phyloP scores from a whole-genome alignment of 345 rosid genomes.

The Eucalyptus regnans region DNA sequence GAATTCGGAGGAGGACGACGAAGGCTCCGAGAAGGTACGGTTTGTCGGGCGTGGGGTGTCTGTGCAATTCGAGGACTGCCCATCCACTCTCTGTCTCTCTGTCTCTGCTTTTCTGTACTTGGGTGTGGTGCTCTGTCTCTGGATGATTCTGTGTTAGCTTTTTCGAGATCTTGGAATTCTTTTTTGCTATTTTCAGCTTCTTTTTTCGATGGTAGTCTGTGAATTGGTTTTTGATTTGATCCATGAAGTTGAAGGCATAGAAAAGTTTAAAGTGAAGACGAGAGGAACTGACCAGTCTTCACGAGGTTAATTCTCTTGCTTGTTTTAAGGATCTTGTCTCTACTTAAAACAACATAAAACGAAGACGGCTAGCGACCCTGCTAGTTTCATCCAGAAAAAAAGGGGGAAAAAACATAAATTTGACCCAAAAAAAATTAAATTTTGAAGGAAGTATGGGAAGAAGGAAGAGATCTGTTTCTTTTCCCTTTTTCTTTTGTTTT shows the following conservation, averaged over 20 bases:
- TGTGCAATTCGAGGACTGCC: neutral
- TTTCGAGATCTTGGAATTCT: neutral
- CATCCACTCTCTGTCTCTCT: neutral
- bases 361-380: neutral
- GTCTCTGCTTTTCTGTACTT: neutral
- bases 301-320: neutral
- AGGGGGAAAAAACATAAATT: neutral
- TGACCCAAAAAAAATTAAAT: neutral
- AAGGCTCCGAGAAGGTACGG: neutral
- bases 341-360: neutral
- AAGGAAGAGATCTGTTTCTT: neutral
- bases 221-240: neutral
- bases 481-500: neutral
- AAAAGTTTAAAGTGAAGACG: neutral
- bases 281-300: neutral
- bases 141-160: neutral
- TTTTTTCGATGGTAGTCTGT: neutral
- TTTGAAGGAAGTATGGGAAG: neutral
- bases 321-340: neutral
- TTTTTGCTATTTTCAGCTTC: neutral
- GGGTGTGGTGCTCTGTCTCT: neutral
- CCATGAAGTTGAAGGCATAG: neutral
- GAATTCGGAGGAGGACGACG: neutral
- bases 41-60: conserved; percentile 22
- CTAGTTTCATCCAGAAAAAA: neutral